Evolutionary conservation across 1,284 basidiomycete species (phyloP).

Genomic region (Paramarasmius palmivorus): DNA sequence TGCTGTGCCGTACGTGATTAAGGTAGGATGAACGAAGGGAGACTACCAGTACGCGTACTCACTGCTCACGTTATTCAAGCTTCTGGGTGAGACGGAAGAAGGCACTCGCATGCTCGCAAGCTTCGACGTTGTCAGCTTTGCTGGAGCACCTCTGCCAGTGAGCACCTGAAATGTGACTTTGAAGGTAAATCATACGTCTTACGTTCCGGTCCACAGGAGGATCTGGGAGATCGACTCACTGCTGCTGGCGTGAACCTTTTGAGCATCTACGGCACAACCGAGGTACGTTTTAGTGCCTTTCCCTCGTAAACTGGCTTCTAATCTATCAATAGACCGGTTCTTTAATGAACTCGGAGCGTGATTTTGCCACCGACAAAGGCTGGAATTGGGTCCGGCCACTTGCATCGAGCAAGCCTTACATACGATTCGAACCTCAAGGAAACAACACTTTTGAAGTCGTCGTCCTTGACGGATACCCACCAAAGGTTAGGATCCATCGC

Average conservation of each 20-base stretch:
- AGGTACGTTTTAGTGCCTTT: slow-evolving; percentile 22
- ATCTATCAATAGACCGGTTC: slow-evolving; percentile 33
- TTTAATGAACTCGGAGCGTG: slow-evolving; percentile 51
- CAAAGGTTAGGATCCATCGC: slow-evolving; percentile 35
- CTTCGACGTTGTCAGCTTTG: slow-evolving; percentile 53
- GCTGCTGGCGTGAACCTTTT: slow-evolving; percentile 49
- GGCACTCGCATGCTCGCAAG: slow-evolving; percentile 42
- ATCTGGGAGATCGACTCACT: slow-evolving; percentile 56
- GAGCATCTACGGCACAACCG: slow-evolving; percentile 53
- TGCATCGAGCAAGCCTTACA: slow-evolving; percentile 33
- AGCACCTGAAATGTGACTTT: neutral
- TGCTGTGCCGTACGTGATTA: slow-evolving; percentile 35
- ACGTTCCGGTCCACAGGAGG: slow-evolving; percentile 33
- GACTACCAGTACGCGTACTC: too few species aligned
- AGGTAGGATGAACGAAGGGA: slow-evolving; percentile 36
- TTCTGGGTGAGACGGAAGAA: slow-evolving; percentile 51
- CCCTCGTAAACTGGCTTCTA: neutral
- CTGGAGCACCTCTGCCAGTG: slow-evolving; percentile 42
- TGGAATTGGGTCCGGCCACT: slow-evolving; percentile 59
- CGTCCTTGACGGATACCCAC: slow-evolving; percentile 55
- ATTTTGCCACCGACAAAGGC: slow-evolving; percentile 51
- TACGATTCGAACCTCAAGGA: slow-evolving; percentile 46
- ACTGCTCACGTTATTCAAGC: slow-evolving; percentile 34
- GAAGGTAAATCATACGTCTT: neutral
- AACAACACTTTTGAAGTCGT: slow-evolving; percentile 52